These are phyloP conservation scores for Gilbertella persicaria DNA, from an alignment of 371 early-diverging fungal genomes.

Conservation along the genomic window DNA sequence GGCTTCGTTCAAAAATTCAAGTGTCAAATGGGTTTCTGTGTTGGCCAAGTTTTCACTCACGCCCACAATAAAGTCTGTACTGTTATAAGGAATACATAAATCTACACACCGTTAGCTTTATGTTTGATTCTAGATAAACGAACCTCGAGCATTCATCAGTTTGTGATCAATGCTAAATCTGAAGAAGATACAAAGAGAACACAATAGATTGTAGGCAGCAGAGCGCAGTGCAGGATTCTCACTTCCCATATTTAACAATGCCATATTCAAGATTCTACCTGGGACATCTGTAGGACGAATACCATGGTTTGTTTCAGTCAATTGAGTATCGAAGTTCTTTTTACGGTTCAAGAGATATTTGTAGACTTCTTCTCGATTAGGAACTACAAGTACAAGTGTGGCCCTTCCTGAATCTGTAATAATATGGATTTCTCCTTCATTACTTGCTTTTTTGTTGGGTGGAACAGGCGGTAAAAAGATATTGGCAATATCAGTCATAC, in stretches of 20 bases:
- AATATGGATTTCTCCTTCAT: conserved; percentile 73
- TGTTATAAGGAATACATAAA: conserved; percentile 87
- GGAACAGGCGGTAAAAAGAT: conserved; percentile 50
- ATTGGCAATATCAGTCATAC: conserved; percentile 79
- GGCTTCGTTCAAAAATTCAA: conserved; percentile 86
- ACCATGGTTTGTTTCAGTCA: conserved; percentile 58
- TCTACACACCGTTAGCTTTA: too few relatives aligned
- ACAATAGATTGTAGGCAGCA: conserved; percentile 83
- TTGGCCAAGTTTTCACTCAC: conserved; percentile 78
- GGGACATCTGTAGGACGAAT: conserved; percentile 88
- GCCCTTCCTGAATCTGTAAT: conserved; percentile 57
- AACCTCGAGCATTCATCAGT: conserved; percentile 69
- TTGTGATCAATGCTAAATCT: conserved; percentile 76
- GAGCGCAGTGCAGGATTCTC: conserved; percentile 75
- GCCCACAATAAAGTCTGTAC: conserved; percentile 68
- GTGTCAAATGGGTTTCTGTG: conserved; percentile 75
- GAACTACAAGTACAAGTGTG: conserved; percentile 65
- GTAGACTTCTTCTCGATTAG: conserved; percentile 76
- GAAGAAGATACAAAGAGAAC: conserved; percentile 74
- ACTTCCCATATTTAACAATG: conserved; percentile 82
- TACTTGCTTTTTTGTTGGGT: conserved; percentile 29
- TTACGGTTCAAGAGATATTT: conserved; percentile 58
- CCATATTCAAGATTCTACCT: conserved; percentile 88
- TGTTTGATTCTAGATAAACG: neutral
- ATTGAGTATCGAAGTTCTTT: conserved; percentile 61